A percentile compares a stretch with the other conserved stretches of the same genome.
Conservation (phyloP, 2,329 filamentous ascomycete species). For the Sporothrix phasma region DNA sequence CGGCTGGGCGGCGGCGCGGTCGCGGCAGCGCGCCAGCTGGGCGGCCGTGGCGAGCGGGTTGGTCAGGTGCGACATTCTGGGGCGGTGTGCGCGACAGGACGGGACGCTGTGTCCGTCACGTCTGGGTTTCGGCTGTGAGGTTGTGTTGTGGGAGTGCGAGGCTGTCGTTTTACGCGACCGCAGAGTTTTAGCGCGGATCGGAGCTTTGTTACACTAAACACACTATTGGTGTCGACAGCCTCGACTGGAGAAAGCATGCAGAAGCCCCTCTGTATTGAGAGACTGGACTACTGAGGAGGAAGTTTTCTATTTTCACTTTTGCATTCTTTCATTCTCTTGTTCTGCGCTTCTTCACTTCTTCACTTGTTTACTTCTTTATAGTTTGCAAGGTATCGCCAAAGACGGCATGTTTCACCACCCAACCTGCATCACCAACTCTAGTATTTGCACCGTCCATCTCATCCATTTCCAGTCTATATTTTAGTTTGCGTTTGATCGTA, state of each 20-base stretch:
- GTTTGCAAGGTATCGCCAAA: too few species aligned
- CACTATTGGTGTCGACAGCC: not conserved
- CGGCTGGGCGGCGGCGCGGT: conserved; percentile 43
- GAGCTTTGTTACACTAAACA: not conserved
- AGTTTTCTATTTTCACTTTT: not conserved
- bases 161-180: not conserved
- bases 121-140: not conserved
- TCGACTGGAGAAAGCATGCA: not conserved
- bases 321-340: not conserved
- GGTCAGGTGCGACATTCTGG: conserved; percentile 50
- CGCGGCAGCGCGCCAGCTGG: conserved; percentile 52
- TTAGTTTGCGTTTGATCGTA: not conserved
- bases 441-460: too few species aligned
- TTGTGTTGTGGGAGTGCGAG: not conserved
- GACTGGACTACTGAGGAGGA: too few species aligned
- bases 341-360: too few species aligned
- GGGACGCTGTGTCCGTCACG: not conserved
- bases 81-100: not conserved
- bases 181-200: not conserved
- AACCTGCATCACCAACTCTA: too few species aligned
- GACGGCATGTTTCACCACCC: too few species aligned
- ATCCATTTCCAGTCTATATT: not conserved
- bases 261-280: too few species aligned
- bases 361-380: not conserved
- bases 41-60: conserved; percentile 65